Evolutionary conservation across 83 land plant genomes (phyloP), one percentile per base, ranked within the genome.

Genomic region (Thuja plicata): DNA sequence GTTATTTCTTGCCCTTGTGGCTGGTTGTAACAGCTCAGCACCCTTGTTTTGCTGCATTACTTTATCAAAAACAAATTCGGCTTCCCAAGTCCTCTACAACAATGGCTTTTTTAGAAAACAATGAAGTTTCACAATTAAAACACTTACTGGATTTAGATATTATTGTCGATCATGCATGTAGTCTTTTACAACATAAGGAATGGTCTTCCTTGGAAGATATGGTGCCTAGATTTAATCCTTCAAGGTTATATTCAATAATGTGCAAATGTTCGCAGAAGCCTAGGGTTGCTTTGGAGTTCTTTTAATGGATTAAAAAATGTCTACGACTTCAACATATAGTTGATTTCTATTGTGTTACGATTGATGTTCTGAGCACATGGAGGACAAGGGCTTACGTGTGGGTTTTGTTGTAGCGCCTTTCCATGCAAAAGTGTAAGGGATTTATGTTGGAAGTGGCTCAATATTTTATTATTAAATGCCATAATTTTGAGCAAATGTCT

Each of bases 221-320:
- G 85, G 54, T 83, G 32, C 55, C 85, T 35, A 46, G 85, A 83
- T 83, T 83, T 8, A 83, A 52, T 45, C 85, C 85, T 83, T 83
- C 85, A 45, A 27, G 85, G 10, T 17, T 83, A 12, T 9, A 27
- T 41, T 45, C 34, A 27, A 30, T 83, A n/a, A 34, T 83, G 17
- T 83, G 30, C 12, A 83, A 5, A 83, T 83, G n/a, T 46, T 45
- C 30, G 6, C 34, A 83, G 34, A 52, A 46, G 52, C 87, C 74
- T 4, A 52, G 87, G 41, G 73, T 37, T 57, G 87, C 87, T 62
- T 1, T 86, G 73, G 32, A 62, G 24, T 86, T 86, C 9, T 57
- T 86, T 38, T 16, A 57, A 55, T 86, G 87, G 74, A 10, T 86
- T 2, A 71, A 37, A 19, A 55, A 40, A 35, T 74, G 37, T n/a